phyloP scores from a whole-genome alignment of 192 early-diverging fungal genomes.

The Backusella macrospora region DNA sequence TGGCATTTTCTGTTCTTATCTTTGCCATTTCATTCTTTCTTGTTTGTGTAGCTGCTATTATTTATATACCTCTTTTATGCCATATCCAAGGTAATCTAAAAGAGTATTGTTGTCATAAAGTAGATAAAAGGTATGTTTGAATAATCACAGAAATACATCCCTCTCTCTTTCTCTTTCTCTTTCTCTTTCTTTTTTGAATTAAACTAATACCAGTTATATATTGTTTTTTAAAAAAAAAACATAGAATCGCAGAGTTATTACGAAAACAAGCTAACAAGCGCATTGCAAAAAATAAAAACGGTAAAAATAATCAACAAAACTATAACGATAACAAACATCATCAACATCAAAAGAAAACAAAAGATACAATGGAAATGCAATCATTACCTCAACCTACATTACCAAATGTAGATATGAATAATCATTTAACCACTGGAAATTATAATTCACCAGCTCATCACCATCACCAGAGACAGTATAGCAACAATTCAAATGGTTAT shows the following conservation, averaged over 20 bases:
- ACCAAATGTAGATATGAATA: conserved; percentile 19
- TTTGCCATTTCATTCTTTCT: conserved; percentile 53
- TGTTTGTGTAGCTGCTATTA: conserved; percentile 62
- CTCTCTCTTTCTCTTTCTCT: neutral
- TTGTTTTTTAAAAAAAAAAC: neutral
- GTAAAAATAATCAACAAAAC: conserved; percentile 3
- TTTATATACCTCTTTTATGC: conserved; percentile 81
- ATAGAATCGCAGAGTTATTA: conserved; percentile 23
- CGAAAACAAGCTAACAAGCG: conserved; percentile 21
- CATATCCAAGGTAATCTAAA: conserved; percentile 86
- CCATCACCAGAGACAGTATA: too few relatives aligned
- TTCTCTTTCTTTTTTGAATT: neutral
- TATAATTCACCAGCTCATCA: neutral
- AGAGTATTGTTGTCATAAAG: conserved; percentile 88
- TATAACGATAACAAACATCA: neutral
- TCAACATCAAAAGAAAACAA: neutral
- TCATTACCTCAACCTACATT: conserved; percentile 24
- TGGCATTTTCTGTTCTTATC: conserved; percentile 67
- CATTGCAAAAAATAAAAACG: conserved; percentile 15
- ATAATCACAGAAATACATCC: neutral
- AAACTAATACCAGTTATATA: too few relatives aligned
- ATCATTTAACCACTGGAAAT: neutral
- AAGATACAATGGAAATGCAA: conserved; percentile 18
- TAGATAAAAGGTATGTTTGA: conserved; percentile 77
- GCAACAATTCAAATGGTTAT: neutral